Evolutionary conservation across 2,329 filamentous ascomycete species (phyloP).

Genomic region (Arthrinium puccinioides): DNA sequence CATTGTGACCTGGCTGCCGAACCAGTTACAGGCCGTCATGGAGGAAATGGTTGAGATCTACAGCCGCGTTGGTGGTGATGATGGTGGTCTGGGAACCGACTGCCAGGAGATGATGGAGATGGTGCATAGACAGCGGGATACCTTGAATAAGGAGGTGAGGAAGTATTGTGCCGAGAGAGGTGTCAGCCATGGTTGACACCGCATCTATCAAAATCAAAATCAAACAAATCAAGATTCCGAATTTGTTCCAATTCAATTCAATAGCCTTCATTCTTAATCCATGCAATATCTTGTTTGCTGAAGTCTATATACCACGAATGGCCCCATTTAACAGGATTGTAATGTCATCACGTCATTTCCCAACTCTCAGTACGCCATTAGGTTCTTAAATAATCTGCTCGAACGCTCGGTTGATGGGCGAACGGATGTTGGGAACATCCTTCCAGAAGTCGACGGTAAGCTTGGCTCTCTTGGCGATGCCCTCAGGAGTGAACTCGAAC

Average conservation of each 20-base stretch:
- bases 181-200: too few relatives aligned
- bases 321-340: too few relatives aligned
- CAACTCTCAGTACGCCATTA: background rate
- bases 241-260: background rate
- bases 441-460: slow-evolving; percentile 98
- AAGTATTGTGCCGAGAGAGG: slow-evolving; percentile 63
- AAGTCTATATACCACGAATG: slow-evolving; percentile 5
- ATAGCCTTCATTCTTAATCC: background rate
- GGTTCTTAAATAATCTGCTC: slow-evolving; percentile 78
- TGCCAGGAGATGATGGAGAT: slow-evolving; percentile 60
- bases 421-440: slow-evolving; percentile 81
- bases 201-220: too few relatives aligned
- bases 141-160: slow-evolving; percentile 63
- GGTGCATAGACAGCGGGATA: slow-evolving; percentile 55
- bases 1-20: slow-evolving; percentile 79
- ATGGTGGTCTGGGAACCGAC: slow-evolving; percentile 34
- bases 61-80: slow-evolving; percentile 31
- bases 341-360: slow-evolving; percentile 2
- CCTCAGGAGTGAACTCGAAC: slow-evolving; percentile 98
- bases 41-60: slow-evolving; percentile 59
- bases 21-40: slow-evolving; percentile 70
- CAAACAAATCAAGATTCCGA: background rate
- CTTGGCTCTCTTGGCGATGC: slow-evolving; percentile 88
- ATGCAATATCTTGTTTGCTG: slow-evolving; percentile 1
- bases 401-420: slow-evolving; percentile 95